These are phyloP conservation scores for Pseudocercospora vitis DNA, from an alignment of 2,329 filamentous ascomycete species.

Conservation along the genomic window DNA sequence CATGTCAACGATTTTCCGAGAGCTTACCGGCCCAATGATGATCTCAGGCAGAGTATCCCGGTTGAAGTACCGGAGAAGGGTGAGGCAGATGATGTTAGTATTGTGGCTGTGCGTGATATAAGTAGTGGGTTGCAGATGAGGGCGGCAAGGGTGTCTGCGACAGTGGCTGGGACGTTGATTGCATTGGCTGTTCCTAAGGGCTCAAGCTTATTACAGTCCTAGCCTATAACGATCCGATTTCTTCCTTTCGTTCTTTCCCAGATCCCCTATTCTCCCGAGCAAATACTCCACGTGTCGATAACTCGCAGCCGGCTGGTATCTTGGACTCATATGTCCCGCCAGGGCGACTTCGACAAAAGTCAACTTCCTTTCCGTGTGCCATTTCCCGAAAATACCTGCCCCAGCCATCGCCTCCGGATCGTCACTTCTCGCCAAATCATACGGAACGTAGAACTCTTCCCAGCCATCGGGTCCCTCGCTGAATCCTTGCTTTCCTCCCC, in stretches of 20 bases:
- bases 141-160: too few species aligned
- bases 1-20: too few species aligned
- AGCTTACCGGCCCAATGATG: too few species aligned
- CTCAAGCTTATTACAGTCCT: too few species aligned
- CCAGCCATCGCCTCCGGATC: slow-evolving; percentile 54
- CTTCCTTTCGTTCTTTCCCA: slow-evolving; percentile 43
- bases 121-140: too few species aligned
- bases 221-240: too few species aligned
- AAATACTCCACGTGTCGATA: slow-evolving; percentile 70
- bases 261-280: slow-evolving; percentile 64
- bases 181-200: neutral
- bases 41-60: too few species aligned
- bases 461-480: slow-evolving; percentile 52
- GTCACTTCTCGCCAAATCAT: slow-evolving; percentile 51
- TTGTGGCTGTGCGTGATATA: too few species aligned
- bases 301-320: slow-evolving; percentile 66
- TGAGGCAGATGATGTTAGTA: too few species aligned
- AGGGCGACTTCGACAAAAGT: slow-evolving; percentile 66
- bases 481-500: slow-evolving; percentile 71
- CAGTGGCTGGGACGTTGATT: too few species aligned
- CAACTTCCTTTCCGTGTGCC: slow-evolving; percentile 73
- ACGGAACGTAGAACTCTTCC: slow-evolving; percentile 69
- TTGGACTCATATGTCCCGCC: slow-evolving; percentile 62
- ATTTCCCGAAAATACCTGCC: slow-evolving; percentile 67
- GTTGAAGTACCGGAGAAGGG: too few species aligned